phyloP scores from a whole-genome alignment of 2,329 filamentous ascomycete species.

The Clarireedia homoeocarpa region DNA sequence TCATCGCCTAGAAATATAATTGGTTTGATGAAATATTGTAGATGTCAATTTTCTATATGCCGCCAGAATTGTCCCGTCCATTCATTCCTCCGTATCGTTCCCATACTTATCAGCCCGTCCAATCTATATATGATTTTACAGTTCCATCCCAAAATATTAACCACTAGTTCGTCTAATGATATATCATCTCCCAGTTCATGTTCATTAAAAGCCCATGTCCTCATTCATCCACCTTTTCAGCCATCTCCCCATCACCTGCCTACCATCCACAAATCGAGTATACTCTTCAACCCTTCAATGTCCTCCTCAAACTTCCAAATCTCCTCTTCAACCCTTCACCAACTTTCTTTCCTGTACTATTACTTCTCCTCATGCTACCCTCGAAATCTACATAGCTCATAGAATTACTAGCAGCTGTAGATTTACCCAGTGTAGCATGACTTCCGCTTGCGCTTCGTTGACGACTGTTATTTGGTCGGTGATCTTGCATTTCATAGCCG shows the following conservation, averaged over 20 bases:
- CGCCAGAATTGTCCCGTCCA: too few relatives aligned
- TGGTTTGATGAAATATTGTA: too few relatives aligned
- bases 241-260: background rate
- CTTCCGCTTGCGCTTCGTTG: conserved; percentile 38
- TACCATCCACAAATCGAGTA: background rate
- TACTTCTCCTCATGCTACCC: conserved; percentile 19
- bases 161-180: background rate
- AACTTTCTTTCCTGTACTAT: conserved; percentile 35
- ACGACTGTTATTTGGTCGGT: conserved; percentile 26
- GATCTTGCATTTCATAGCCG: conserved; percentile 44
- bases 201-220: background rate
- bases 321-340: conserved; percentile 45
- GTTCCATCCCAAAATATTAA: background rate
- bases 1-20: too few relatives aligned
- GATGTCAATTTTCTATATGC: too few relatives aligned
- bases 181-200: background rate
- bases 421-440: conserved; percentile 2
- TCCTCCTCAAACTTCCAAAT: conserved; percentile 44
- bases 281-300: conserved; percentile 18
- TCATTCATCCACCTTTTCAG: background rate
- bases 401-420: background rate
- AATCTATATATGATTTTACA: background rate
- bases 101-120: too few relatives aligned
- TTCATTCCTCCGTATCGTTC: too few relatives aligned
- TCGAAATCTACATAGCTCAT: conserved; percentile 5